Conservation (phyloP, 257 asterid genomes). For the Mentha longifolia region DNA sequence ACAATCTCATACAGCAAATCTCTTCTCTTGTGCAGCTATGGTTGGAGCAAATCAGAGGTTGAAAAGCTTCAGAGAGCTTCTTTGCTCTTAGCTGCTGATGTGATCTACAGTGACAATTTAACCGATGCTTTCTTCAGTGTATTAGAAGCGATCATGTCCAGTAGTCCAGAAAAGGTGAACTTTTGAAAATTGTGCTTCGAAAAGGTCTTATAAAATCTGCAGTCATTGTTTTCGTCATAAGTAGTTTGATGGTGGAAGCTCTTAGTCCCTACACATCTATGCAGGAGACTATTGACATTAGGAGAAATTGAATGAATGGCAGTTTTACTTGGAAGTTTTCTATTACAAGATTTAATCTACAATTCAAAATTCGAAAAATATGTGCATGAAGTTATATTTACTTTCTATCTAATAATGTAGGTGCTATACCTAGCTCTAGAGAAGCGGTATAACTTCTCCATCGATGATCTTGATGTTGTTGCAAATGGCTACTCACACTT, state of each 20-base stretch:
- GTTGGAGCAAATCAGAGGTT: constrained; percentile 69
- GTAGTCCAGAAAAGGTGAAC: constrained; percentile 65
- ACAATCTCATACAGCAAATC: constrained; percentile 4
- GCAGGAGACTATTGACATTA: neutral
- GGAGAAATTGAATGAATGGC: neutral
- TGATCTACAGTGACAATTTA: constrained; percentile 79
- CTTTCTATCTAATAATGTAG: constrained; percentile 36
- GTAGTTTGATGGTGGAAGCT: neutral
- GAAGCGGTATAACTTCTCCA: constrained; percentile 87
- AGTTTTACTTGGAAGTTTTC: neutral
- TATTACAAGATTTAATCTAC: neutral
- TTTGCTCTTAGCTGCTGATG: constrained; percentile 93
- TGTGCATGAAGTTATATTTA: neutral
- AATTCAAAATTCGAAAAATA: neutral
- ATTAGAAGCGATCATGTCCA: constrained; percentile 62
- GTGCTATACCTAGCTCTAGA: constrained; percentile 87
- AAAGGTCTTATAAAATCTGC: neutral
- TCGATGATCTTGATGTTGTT: constrained; percentile 81
- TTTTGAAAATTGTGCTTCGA: neutral
- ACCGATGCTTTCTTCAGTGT: constrained; percentile 79
- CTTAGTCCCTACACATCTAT: neutral
- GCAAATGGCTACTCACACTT: constrained; percentile 92
- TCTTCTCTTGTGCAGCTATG: constrained; percentile 51
- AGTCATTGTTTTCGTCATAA: neutral
- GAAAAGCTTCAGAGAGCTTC: constrained; percentile 75